Conservation (phyloP, 2,329 filamentous ascomycete genomes). For the Neonectria coccinea region DNA sequence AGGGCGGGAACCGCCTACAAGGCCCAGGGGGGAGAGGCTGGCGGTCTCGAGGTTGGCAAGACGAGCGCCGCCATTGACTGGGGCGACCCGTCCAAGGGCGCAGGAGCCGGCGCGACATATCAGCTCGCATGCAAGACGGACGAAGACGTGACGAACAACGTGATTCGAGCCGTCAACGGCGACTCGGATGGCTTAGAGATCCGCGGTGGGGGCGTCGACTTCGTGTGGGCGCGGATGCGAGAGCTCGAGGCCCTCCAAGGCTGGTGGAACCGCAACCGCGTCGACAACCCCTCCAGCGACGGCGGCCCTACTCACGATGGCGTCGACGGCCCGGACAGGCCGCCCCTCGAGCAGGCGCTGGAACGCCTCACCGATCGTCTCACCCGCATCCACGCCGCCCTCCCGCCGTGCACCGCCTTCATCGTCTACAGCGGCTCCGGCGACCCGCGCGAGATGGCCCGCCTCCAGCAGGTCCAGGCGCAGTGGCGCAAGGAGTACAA, state of each 20-base stretch:
- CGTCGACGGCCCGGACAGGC: slow-evolving; percentile 26
- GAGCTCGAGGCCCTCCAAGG: slow-evolving; percentile 74
- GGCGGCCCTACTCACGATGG: slow-evolving; percentile 49
- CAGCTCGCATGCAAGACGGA: slow-evolving; percentile 69
- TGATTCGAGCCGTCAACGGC: slow-evolving; percentile 70
- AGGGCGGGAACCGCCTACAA: slow-evolving; percentile 72
- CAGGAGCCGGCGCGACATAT: slow-evolving; percentile 67
- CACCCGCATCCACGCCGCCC: slow-evolving; percentile 64
- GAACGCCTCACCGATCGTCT: slow-evolving; percentile 62
- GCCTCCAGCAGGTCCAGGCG: slow-evolving; percentile 69
- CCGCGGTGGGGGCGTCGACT: slow-evolving; percentile 71
- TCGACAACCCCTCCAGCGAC: slow-evolving; percentile 50
- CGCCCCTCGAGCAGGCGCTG: slow-evolving; percentile 60
- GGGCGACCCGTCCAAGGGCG: slow-evolving; percentile 77
- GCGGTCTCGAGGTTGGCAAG: slow-evolving; percentile 67
- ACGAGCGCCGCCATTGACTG: slow-evolving; percentile 87
- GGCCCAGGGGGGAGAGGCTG: slow-evolving; percentile 67
- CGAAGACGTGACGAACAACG: slow-evolving; percentile 66
- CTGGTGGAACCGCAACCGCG: slow-evolving; percentile 73
- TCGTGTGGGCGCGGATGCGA: slow-evolving; percentile 74
- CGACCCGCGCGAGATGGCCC: slow-evolving; percentile 74
- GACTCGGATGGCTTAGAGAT: slow-evolving; percentile 69
- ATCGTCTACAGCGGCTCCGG: slow-evolving; percentile 75
- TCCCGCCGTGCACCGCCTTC: slow-evolving; percentile 74
- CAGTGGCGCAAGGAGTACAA: slow-evolving; percentile 75